Conservation (phyloP, 805 yeast genomes). For the Myxozyma udenii region DNA sequence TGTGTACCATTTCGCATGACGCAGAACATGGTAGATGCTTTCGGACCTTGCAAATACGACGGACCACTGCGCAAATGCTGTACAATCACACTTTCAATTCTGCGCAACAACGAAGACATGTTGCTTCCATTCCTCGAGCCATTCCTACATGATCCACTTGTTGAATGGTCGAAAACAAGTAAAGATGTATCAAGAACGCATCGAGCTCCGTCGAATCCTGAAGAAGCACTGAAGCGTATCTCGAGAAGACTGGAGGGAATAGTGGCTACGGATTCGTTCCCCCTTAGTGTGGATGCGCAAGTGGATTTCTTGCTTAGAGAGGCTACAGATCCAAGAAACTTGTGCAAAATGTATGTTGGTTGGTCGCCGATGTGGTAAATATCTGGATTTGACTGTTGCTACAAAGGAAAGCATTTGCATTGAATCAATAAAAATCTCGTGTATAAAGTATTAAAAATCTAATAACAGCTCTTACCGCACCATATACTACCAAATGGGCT, state of each 20-base stretch:
- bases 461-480: too few relatives aligned
- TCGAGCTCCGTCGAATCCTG: constrained; percentile 16
- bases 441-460: background rate
- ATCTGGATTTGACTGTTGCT: too few relatives aligned
- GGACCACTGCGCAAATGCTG: constrained; percentile 84
- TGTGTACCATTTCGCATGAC: constrained; percentile 92
- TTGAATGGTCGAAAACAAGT: constrained; percentile 57
- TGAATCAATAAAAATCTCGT: background rate
- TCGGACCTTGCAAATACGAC: constrained; percentile 84
- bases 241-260: constrained; percentile 14
- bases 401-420: too few relatives aligned
- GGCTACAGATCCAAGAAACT: constrained; percentile 66
- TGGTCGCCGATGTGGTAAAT: constrained; percentile 71
- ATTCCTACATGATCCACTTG: constrained; percentile 85
- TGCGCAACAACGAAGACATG: constrained; percentile 76
- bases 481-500: too few relatives aligned
- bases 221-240: constrained; percentile 24
- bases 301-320: constrained; percentile 84
- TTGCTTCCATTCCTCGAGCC: constrained; percentile 89
- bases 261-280: constrained; percentile 49
- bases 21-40: constrained; percentile 80
- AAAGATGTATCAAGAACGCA: background rate
- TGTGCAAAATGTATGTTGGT: constrained; percentile 88
- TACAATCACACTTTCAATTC: constrained; percentile 72
- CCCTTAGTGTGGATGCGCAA: constrained; percentile 88